These are phyloP conservation scores for Suillus variegatus DNA, from an alignment of 768 basidiomycete genomes.

Conservation along the genomic window DNA sequence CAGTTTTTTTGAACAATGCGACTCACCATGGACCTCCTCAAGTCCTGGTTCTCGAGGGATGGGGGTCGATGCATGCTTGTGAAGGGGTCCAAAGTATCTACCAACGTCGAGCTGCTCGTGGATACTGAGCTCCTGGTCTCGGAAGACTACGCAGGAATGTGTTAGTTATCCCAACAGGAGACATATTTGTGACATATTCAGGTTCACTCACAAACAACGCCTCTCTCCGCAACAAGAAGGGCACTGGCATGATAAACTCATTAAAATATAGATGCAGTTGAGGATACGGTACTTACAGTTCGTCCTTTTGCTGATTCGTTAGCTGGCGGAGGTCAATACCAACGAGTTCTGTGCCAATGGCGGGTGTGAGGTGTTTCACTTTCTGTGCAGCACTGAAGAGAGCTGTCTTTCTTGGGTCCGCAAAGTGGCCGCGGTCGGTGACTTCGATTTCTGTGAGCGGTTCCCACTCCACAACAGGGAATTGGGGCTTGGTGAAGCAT, in stretches of 20 bases:
- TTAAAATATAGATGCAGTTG: slow-evolving; percentile 2
- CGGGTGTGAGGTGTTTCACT: slow-evolving; percentile 67
- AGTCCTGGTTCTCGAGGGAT: slow-evolving; percentile 69
- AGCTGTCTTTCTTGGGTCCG: slow-evolving; percentile 68
- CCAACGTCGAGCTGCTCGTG: slow-evolving; percentile 72
- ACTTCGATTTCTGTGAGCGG: slow-evolving; percentile 59
- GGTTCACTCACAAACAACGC: slow-evolving; percentile 64
- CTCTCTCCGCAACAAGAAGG: slow-evolving; percentile 71
- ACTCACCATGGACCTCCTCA: slow-evolving; percentile 72
- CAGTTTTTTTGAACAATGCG: neutral
- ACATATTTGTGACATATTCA: neutral
- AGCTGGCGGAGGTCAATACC: slow-evolving; percentile 77
- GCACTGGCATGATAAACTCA: slow-evolving; percentile 45
- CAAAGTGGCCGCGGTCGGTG: slow-evolving; percentile 64
- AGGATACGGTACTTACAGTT: slow-evolving; percentile 51
- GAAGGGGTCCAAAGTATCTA: slow-evolving; percentile 71
- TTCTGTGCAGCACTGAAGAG: slow-evolving; percentile 66
- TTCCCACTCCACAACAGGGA: slow-evolving; percentile 64
- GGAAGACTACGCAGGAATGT: slow-evolving; percentile 54
- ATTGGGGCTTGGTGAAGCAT: slow-evolving; percentile 50
- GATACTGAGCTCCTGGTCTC: slow-evolving; percentile 70
- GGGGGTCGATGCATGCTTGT: slow-evolving; percentile 83
- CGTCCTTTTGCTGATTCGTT: slow-evolving; percentile 70
- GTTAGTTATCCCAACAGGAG: neutral
- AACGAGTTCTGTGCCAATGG: slow-evolving; percentile 72